Conservation (phyloP, 768 basidiomycete species). For the Kwoniella bestiolae region DNA sequence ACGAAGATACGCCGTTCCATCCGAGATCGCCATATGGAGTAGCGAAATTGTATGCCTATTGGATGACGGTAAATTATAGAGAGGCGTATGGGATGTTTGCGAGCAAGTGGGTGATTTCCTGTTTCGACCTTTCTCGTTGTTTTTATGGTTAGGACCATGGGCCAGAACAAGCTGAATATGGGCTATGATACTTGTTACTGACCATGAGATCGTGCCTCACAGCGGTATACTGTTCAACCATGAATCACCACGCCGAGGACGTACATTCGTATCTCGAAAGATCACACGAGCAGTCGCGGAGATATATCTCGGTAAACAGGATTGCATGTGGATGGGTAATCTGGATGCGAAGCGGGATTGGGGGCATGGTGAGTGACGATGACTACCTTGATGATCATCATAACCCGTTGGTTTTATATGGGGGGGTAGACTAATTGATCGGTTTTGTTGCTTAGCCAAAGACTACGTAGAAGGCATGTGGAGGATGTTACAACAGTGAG, state of each 20-base stretch:
- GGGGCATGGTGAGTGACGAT: slow-evolving; percentile 85
- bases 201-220: not conserved
- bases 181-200: not conserved
- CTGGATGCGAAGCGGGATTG: slow-evolving; percentile 94
- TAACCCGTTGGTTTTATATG: too few relatives aligned
- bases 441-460: slow-evolving; percentile 54
- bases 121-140: too few relatives aligned
- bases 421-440: too few relatives aligned
- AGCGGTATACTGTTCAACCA: slow-evolving; percentile 94
- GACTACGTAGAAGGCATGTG: slow-evolving; percentile 96
- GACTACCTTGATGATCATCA: too few relatives aligned
- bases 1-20: slow-evolving; percentile 96
- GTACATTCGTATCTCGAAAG: slow-evolving; percentile 96
- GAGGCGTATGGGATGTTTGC: slow-evolving; percentile 97
- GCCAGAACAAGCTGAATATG: too few relatives aligned
- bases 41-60: slow-evolving; percentile 72
- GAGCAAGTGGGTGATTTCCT: slow-evolving; percentile 73
- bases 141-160: too few relatives aligned
- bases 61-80: slow-evolving; percentile 59
- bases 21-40: slow-evolving; percentile 96
- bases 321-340: slow-evolving; percentile 91
- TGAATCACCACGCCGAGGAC: slow-evolving; percentile 90
- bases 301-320: slow-evolving; percentile 84
- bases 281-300: slow-evolving; percentile 91
- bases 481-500: slow-evolving; percentile 84